Conservation (phyloP, 2,329 filamentous ascomycete species). For the Trichoderma pleuroti region DNA sequence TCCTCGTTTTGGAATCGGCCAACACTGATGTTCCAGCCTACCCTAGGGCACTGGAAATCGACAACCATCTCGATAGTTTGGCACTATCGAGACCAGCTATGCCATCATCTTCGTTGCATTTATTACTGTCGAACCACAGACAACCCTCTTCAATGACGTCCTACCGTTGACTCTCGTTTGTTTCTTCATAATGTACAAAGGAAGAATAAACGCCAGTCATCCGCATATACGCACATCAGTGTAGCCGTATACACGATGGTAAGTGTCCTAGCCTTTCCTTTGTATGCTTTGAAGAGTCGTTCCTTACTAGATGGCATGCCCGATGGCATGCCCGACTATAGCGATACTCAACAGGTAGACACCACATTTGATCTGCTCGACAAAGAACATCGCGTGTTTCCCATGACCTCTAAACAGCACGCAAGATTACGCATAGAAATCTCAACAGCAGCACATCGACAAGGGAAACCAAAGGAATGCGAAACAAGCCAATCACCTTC, state of each 20-base stretch:
- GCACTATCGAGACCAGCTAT: background rate
- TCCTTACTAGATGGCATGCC: too few species aligned
- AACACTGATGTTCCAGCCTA: background rate
- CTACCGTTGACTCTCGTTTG: background rate
- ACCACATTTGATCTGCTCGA: background rate
- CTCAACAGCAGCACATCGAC: background rate
- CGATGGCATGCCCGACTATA: background rate
- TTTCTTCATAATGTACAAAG: background rate
- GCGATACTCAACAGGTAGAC: background rate
- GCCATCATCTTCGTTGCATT: background rate
- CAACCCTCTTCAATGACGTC: background rate
- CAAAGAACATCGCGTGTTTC: background rate
- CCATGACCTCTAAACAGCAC: background rate
- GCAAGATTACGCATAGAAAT: background rate
- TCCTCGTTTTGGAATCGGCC: background rate
- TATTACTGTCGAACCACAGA: background rate
- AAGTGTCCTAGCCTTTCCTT: fast-evolving
- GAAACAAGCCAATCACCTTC: background rate
- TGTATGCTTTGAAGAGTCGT: background rate
- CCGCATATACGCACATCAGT: background rate
- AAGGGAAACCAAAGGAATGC: background rate
- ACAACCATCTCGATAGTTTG: background rate
- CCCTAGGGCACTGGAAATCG: background rate
- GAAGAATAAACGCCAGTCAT: background rate
- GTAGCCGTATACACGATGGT: background rate